Base-by-base conservation (phyloP, 108 stramenopile genomes). In the Parietichytrium sp. region DNA sequence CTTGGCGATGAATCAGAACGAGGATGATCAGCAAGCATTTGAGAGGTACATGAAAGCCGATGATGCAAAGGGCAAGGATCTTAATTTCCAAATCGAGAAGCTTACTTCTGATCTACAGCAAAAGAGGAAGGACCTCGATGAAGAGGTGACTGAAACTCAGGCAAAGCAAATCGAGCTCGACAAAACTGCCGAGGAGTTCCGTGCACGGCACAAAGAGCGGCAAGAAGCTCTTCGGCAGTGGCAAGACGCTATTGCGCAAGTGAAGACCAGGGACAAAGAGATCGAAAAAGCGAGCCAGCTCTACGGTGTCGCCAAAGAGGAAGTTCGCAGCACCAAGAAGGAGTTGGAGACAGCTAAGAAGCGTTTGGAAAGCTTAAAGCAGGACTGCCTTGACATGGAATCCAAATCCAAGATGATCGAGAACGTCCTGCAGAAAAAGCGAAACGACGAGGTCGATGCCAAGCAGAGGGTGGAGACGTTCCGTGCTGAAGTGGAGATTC, bases 1-100 rank as follows among this genome's bases (percentile, higher is more conserved):
- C 25, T 85, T 89, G n/a, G 94, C 94, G 15, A 91, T 92, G 29
- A 81, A 87, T 51, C 93, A 94, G 79, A 94, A 93, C 83, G 94
- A 94, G 54, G 93, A 93, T 33, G 94, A 95, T 79, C 88, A 88
- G 77, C 52, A 90, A 0, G 89, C 92, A 29, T 81, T 94, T 6
- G 88, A 94, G 54, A 88, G 89, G 52, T 95, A 94, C 83, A 81
- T 90, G 16, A 81, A 90, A 47, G 91, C 92, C 8, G 94, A 95
- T 81, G 93, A 94, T 45, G 86, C 82, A 52, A 91, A 89, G 83
- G 88, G 90, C 30, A 91, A 92, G 82, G 92, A 92, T 50, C 83
- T 93, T 26, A 53, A 84, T 3, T 79, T 93, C 48, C 81, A 79
- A 23, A 86, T 94, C 26, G 92, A 93, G 85, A 85, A 91, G 50